phyloP scores from a whole-genome alignment of 768 basidiomycete species.

The Sistotremastrum niveocremeum region DNA sequence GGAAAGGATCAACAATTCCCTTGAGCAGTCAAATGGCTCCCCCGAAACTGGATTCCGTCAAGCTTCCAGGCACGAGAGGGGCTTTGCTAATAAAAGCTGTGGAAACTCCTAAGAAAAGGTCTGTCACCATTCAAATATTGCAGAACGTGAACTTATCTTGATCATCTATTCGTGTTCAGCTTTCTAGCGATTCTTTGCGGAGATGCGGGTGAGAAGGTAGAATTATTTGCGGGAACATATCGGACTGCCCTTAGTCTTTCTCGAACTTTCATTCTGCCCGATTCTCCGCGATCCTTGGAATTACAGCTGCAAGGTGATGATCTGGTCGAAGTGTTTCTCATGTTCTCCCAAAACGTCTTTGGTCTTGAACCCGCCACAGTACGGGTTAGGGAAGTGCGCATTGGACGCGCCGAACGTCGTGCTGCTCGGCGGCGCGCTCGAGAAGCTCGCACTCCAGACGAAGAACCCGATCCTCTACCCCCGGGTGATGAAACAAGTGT shows the following conservation, averaged over 20 bases:
- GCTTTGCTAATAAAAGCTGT: constrained; percentile 74
- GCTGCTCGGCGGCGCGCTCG: constrained; percentile 72
- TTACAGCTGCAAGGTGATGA: constrained; percentile 86
- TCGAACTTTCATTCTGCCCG: constrained; percentile 86
- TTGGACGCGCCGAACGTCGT: constrained; percentile 76
- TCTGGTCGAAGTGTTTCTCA: constrained; percentile 81
- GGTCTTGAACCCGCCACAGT: constrained; percentile 89
- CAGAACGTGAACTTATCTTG: not conserved
- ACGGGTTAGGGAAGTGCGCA: constrained; percentile 84
- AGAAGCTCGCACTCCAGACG: constrained; percentile 35
- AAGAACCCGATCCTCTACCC: constrained; percentile 30
- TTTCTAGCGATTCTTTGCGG: constrained; percentile 90
- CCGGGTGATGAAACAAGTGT: constrained; percentile 39
- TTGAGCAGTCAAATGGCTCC: constrained; percentile 40
- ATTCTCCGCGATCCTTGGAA: constrained; percentile 78
- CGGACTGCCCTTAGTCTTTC: constrained; percentile 81
- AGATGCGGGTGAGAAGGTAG: constrained; percentile 86
- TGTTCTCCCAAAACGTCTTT: constrained; percentile 86
- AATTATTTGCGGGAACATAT: constrained; percentile 85
- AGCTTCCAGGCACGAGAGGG: constrained; percentile 83
- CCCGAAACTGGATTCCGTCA: constrained; percentile 83
- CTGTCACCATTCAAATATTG: constrained; percentile 6
- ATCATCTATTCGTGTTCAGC: constrained; percentile 24
- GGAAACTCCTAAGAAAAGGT: constrained; percentile 86
- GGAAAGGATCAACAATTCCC: not conserved